Base-by-base conservation (phyloP, 768 basidiomycete species). In the Dictyophora rubrovolvata region DNA sequence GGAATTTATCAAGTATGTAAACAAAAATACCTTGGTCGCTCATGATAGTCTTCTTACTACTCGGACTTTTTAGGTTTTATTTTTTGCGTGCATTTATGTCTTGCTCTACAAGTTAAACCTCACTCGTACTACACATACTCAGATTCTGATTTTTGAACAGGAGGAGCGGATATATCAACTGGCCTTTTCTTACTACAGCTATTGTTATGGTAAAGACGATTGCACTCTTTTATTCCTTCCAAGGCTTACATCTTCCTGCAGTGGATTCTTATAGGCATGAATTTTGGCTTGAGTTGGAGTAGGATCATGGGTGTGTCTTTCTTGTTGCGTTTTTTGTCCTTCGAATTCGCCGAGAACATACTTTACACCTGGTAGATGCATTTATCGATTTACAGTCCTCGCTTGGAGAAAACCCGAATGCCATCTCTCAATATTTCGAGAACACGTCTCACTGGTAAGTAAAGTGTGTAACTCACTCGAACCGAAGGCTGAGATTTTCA, bases 231-330 rank as follows among this genome's bases (percentile, higher is more conserved):
- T 37, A 34, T 55, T 36, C 21, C n/a, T n/a, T n/a, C n/a, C n/a
- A n/a, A n/a, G n/a, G n/a, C n/a, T n/a, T n/a, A n/a, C n/a, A 7
- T 6, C 22, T 55, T 20, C 18, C 14, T 36, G 4, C 18, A 55
- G 54, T 55, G 54, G 54, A 42, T 55, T 35, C 33, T 42, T 22
- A 55, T 42, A 33, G 35, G 54, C 54, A 18, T 55, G 17, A 55
- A 55, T 42, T 55, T 55, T 14, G 54, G 34, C 17, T 42, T 42
- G n/a, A 55, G 54, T 22, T 55, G n/a, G n/a, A n/a, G n/a, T n/a
- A n/a, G n/a, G n/a, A n/a, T n/a, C n/a, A n/a, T n/a, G n/a, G n/a
- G n/a, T n/a, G n/a, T n/a, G n/a, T n/a, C n/a, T n/a, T n/a, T n/a
- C n/a, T n/a, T n/a, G n/a, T n/a, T n/a, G n/a, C n/a, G n/a, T n/a